These are phyloP conservation scores for Geotrichum siamense DNA, from an alignment of 1,139 yeast genomes.

Conservation along the genomic window DNA sequence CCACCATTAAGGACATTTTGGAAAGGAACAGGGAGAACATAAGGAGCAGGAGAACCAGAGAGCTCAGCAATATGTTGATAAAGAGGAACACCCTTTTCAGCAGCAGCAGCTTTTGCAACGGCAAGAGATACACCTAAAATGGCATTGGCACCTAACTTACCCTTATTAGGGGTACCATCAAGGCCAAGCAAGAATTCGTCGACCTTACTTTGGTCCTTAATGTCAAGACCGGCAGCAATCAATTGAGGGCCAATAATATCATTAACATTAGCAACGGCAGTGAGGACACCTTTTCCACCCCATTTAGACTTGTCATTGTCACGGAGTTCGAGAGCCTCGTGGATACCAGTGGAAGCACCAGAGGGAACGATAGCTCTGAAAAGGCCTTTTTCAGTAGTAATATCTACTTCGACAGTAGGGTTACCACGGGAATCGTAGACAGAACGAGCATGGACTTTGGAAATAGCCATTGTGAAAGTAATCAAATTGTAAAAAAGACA, in stretches of 20 bases:
- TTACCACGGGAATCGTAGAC: constrained; percentile 92
- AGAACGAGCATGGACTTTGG: constrained; percentile 78
- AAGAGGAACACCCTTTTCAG: constrained; percentile 78
- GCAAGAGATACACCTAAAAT: constrained; percentile 91
- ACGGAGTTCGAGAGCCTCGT: constrained; percentile 93
- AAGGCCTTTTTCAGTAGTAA: constrained; percentile 75
- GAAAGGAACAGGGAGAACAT: constrained; percentile 90
- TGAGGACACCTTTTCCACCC: constrained; percentile 92
- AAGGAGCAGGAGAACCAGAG: constrained; percentile 60
- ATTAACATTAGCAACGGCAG: constrained; percentile 90
- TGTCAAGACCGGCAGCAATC: constrained; percentile 62
- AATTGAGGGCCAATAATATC: constrained; percentile 84
- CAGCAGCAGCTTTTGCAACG: constrained; percentile 92
- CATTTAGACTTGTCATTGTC: constrained; percentile 90
- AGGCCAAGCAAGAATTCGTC: constrained; percentile 71
- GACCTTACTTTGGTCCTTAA: constrained; percentile 68
- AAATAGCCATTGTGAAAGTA: constrained; percentile 40
- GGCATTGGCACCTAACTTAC: constrained; percentile 93
- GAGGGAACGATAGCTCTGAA: constrained; percentile 95
- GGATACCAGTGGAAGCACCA: constrained; percentile 94
- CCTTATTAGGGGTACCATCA: constrained; percentile 92
- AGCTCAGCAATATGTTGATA: constrained; percentile 77
- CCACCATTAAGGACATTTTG: constrained; percentile 98
- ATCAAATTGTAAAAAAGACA: not conserved
- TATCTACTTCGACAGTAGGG: constrained; percentile 95